Evolutionary conservation across 306 rosid species (phyloP).

Genomic region (Albizia julibrissin): DNA sequence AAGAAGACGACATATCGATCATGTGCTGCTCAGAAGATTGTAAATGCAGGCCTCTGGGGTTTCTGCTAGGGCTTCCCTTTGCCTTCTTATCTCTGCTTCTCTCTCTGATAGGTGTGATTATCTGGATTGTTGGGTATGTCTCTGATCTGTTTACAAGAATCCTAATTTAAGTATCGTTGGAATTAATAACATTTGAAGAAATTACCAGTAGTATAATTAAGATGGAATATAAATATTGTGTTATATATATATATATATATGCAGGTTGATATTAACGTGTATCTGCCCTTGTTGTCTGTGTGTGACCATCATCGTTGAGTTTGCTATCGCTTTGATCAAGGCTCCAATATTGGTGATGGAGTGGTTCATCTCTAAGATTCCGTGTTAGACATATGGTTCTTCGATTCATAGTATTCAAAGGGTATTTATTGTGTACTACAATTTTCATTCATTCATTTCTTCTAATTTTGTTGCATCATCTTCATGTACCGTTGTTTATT

Average conservation of each 20-base stretch:
- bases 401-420: neutral
- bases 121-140: conserved; percentile 76
- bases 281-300: conserved; percentile 91
- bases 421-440: neutral
- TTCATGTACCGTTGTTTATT: neutral
- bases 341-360: conserved; percentile 75
- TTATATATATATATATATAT: neutral
- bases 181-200: no score
- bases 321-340: conserved; percentile 68
- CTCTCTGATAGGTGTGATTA: conserved; percentile 60
- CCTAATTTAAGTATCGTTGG: neutral
- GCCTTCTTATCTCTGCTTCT: conserved; percentile 68
- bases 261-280: conserved; percentile 69
- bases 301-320: conserved; percentile 72
- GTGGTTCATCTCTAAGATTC: conserved; percentile 88
- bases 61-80: conserved; percentile 71
- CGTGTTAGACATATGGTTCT: conserved; percentile 49
- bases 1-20: conserved; percentile 32
- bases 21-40: conserved; percentile 70
- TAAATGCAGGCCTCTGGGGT: conserved; percentile 73
- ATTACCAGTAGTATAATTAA: neutral
- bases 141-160: neutral
- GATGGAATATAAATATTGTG: neutral
- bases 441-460: conserved; percentile 10
- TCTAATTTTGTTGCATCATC: neutral